Evolutionary conservation across 2,329 filamentous ascomycete genomes (phyloP).

Genomic region (Colletotrichum chlorophyti): DNA sequence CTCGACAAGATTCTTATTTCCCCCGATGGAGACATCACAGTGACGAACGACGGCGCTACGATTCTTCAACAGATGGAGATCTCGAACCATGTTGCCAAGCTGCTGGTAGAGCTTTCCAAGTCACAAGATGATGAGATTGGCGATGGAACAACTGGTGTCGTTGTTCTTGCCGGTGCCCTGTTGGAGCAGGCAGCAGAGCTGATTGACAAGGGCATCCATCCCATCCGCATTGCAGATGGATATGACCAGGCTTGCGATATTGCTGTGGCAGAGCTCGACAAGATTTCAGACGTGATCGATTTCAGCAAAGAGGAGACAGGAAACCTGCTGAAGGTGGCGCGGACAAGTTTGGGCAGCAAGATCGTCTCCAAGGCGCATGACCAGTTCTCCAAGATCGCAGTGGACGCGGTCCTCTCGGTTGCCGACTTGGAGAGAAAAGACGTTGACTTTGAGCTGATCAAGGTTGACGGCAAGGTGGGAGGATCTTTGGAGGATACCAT

Average conservation of each 20-base stretch:
- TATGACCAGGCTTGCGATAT: conserved; percentile 98
- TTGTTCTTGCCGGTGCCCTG: conserved; percentile 92
- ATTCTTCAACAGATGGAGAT: conserved; percentile 99
- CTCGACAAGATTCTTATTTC: conserved; percentile 99
- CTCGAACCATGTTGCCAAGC: conserved; percentile 96
- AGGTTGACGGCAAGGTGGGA: conserved; percentile 98
- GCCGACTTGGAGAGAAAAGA: conserved; percentile 96
- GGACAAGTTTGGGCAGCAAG: conserved; percentile 96
- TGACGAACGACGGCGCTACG: conserved; percentile 98
- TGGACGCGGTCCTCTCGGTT: conserved; percentile 95
- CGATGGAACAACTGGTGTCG: conserved; percentile 96
- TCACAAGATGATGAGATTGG: conserved; percentile 99
- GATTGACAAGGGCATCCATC: conserved; percentile 99
- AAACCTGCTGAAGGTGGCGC: conserved; percentile 93
- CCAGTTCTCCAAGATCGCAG: conserved; percentile 96
- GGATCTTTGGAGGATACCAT: conserved; percentile 92
- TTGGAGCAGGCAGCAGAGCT: conserved; percentile 96
- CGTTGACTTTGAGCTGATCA: conserved; percentile 98
- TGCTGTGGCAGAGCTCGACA: conserved; percentile 89
- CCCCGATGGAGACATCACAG: conserved; percentile 97
- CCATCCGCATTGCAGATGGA: conserved; percentile 96
- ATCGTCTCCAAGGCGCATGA: conserved; percentile 99
- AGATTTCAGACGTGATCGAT: conserved; percentile 88
- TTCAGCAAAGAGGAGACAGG: conserved; percentile 81
- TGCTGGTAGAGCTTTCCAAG: conserved; percentile 95